These are phyloP conservation scores for Amylostereum areolatum DNA, from an alignment of 1,284 basidiomycete species.

Conservation along the genomic window DNA sequence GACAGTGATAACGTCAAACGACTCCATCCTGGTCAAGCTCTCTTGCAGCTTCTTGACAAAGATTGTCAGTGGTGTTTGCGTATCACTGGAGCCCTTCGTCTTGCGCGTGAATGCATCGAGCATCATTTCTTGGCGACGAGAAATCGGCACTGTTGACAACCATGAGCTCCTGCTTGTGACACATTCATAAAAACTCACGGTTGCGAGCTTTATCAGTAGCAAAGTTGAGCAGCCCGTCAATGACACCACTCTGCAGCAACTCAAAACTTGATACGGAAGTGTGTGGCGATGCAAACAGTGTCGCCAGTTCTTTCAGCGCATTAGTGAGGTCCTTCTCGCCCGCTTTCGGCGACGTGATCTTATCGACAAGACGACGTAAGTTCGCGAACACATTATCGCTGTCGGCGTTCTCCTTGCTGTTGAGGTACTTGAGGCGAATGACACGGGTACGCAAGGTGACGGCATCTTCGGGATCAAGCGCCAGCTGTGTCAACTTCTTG, in stretches of 20 bases:
- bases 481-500: conserved; percentile 59
- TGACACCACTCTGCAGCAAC: conserved; percentile 87
- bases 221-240: conserved; percentile 83
- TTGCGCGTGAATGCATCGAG: conserved; percentile 67
- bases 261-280: conserved; percentile 94
- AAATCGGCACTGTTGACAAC: conserved; percentile 41
- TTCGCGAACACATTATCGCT: conserved; percentile 62
- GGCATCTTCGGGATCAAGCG: conserved; percentile 80
- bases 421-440: conserved; percentile 74
- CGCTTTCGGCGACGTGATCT: conserved; percentile 47
- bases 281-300: conserved; percentile 72
- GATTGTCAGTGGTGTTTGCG: conserved; percentile 66
- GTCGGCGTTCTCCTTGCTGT: conserved; percentile 51
- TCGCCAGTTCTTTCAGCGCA: conserved; percentile 67
- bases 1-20: conserved; percentile 90
- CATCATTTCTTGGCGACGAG: conserved; percentile 65
- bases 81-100: conserved; percentile 33
- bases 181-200: conserved; percentile 31
- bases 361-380: conserved; percentile 61
- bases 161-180: not conserved
- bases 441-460: conserved; percentile 86
- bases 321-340: conserved; percentile 64
- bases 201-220: conserved; percentile 61
- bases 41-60: conserved; percentile 95
- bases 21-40: conserved; percentile 87